phyloP scores from a whole-genome alignment of 345 rosid genomes.

The Toxicodendron radicans region DNA sequence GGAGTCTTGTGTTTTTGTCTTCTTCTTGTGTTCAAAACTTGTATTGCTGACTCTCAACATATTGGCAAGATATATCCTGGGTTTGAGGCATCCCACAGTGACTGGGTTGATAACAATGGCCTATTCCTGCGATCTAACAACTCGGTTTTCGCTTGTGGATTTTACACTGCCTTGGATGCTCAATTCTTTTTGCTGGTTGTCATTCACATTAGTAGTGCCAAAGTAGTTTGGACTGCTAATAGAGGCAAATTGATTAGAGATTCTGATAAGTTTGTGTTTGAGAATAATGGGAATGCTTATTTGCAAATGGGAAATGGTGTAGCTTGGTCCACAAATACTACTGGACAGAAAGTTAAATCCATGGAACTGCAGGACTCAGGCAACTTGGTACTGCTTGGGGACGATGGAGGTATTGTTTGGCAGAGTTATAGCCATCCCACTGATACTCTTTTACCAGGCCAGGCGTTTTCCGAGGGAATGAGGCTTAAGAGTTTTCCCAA shows the following conservation, averaged over 20 bases:
- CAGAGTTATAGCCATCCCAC: constrained; percentile 48
- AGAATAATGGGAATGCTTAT: constrained; percentile 33
- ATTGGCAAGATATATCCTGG: constrained; percentile 44
- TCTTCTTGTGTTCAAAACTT: constrained; percentile 16
- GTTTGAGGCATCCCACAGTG: constrained; percentile 40
- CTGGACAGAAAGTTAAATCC: constrained; percentile 29
- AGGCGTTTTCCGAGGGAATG: constrained; percentile 38
- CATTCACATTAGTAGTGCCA: constrained; percentile 25
- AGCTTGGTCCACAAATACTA: constrained; percentile 39
- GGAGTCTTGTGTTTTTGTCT: constrained; percentile 19
- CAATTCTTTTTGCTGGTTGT: constrained; percentile 32
- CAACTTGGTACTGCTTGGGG: constrained; percentile 46
- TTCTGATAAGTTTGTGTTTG: constrained; percentile 45
- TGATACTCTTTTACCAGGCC: constrained; percentile 40
- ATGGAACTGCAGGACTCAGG: constrained; percentile 50
- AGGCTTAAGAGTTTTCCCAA: constrained; percentile 36
- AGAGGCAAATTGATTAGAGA: constrained; percentile 20
- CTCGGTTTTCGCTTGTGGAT: constrained; percentile 39
- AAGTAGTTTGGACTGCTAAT: constrained; percentile 50
- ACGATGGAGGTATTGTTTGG: constrained; percentile 31
- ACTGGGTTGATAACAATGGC: constrained; percentile 38
- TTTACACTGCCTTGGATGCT: constrained; percentile 38
- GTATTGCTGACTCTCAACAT: constrained; percentile 18
- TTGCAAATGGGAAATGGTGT: constrained; percentile 24
- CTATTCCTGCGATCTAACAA: constrained; percentile 38